A percentile compares a stretch with the other conserved stretches of the same genome.
These are phyloP conservation scores for Trametes gibbosa DNA, from an alignment of 768 basidiomycete genomes.

Conservation along the genomic window DNA sequence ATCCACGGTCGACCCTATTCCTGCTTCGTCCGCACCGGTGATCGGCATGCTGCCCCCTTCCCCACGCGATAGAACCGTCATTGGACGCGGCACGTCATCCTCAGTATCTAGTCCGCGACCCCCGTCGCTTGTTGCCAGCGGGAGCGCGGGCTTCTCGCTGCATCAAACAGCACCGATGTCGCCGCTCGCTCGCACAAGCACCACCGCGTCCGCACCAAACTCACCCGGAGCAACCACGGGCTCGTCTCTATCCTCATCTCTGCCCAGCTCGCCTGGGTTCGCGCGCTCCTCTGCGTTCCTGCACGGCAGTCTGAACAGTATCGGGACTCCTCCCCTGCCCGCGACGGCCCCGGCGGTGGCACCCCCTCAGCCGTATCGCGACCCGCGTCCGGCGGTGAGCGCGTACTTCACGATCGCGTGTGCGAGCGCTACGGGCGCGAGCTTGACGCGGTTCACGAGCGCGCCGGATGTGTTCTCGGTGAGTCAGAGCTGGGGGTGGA, in stretches of 20 bases:
- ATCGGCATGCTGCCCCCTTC: neutral
- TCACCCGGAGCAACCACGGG: constrained; percentile 14
- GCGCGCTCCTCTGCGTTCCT: constrained; percentile 9
- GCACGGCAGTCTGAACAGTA: constrained; percentile 19
- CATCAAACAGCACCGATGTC: constrained; percentile 3
- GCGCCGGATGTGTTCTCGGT: constrained; percentile 83
- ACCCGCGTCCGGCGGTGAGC: constrained; percentile 65
- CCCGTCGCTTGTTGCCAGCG: constrained; percentile 3
- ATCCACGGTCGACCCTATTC: constrained; percentile 74
- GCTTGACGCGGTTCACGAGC: constrained; percentile 80
- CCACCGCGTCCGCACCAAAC: constrained; percentile 29
- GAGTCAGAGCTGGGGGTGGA: constrained; percentile 95
- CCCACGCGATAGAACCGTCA: constrained; percentile 8
- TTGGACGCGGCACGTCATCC: constrained; percentile 9
- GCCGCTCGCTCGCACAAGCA: constrained; percentile 36
- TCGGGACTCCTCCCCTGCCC: constrained; percentile 30
- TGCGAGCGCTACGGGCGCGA: constrained; percentile 75
- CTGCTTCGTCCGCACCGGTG: constrained; percentile 59
- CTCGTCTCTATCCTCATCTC: constrained; percentile 7
- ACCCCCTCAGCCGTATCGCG: constrained; percentile 71
- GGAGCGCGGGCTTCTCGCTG: neutral
- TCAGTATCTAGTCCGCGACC: constrained; percentile 17
- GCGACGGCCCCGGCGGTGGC: constrained; percentile 44
- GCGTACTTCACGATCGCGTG: constrained; percentile 87
- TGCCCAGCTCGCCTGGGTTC: neutral